phyloP scores from a whole-genome alignment of 805 yeast species.

The Starmerella sirachaensis region DNA sequence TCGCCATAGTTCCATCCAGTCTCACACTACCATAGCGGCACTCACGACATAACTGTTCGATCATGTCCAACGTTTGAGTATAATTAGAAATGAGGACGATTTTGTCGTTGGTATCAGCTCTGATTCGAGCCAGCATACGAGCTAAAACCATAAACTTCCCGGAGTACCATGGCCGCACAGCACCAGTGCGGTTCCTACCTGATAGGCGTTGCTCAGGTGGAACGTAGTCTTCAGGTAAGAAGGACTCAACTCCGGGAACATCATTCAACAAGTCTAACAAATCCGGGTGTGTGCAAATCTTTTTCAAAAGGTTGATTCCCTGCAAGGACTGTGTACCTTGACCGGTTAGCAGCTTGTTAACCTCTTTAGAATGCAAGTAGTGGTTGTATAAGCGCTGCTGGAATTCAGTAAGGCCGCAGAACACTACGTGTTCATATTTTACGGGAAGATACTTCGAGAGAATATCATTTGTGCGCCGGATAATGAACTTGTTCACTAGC shows the following conservation, averaged over 20 bases:
- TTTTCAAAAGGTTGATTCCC: constrained; percentile 79
- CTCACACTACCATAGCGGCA: constrained; percentile 66
- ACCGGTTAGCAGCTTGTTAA: constrained; percentile 45
- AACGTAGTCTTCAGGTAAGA: constrained; percentile 61
- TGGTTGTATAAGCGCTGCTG: constrained; percentile 61
- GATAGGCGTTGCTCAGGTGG: constrained; percentile 31
- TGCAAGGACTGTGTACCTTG: constrained; percentile 69
- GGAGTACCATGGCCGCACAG: constrained; percentile 67
- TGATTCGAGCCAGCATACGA: constrained; percentile 67
- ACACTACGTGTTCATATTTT: constrained; percentile 94
- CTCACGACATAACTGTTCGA: constrained; percentile 72
- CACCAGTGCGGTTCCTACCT: constrained; percentile 45
- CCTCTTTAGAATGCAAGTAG: constrained; percentile 68
- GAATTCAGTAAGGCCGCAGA: constrained; percentile 68
- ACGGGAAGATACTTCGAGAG: constrained; percentile 88
- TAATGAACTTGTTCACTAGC: constrained; percentile 78
- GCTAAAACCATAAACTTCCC: constrained; percentile 80
- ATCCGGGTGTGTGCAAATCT: constrained; percentile 91
- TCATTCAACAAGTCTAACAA: constrained; percentile 65
- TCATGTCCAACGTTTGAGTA: constrained; percentile 84
- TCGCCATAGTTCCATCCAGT: constrained; percentile 85
- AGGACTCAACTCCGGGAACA: constrained; percentile 49
- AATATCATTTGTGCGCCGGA: constrained; percentile 90
- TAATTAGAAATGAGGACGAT: constrained; percentile 90
- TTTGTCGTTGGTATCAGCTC: constrained; percentile 78